Evolutionary conservation across 306 rosid genomes (phyloP), one percentile per base, ranked within the genome.

Genomic region (Comarum palustre): DNA sequence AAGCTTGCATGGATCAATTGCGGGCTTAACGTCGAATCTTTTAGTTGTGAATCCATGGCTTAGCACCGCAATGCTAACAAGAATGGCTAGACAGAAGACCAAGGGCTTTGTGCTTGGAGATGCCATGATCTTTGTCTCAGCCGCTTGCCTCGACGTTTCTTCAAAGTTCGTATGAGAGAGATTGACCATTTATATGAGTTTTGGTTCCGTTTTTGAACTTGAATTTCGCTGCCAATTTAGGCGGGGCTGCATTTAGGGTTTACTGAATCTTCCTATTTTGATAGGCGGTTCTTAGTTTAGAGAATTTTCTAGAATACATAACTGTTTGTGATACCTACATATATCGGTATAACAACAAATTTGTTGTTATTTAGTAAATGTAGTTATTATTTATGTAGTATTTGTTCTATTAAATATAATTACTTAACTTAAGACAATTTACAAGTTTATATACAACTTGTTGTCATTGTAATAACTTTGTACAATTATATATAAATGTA

Each of bases 61-160:
- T 9, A 54, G 31, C 3, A 57, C 19, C 36, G 14, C 63, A 17
- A 57, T 12, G 63, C 36, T 57, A 25, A 27, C 63, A 57, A 51
- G 57, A n/a, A 25, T 11, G 63, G 5, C 63, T 27, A 27, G 63
- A 27, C 63, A 57, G 1, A 57, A 57, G 63, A 57, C 29, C 63
- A 57, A 12, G 63, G 63, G 25, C 63, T 57, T 27, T 25, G 8
- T 25, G 17, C 14, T 13, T 4, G 17, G 17, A 4, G 5, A 4
- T 13, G 63, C 60, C 60, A 54, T 54, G 60, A 54, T 54, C 60
- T 54, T 22, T 54, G 60, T 24, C 60, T 22, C 24, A 24, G 60
- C 31, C 60, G 29, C 60, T 54, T 54, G 60, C 7, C 39, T 39
- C 42, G 7, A 39, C 7, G 11, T 7, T 39, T 8, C 2, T 13